Evolutionary conservation across 108 stramenopile genomes (phyloP), one percentile per base, ranked within the genome.

Genomic region (Pseudonitzschia multistriata): DNA sequence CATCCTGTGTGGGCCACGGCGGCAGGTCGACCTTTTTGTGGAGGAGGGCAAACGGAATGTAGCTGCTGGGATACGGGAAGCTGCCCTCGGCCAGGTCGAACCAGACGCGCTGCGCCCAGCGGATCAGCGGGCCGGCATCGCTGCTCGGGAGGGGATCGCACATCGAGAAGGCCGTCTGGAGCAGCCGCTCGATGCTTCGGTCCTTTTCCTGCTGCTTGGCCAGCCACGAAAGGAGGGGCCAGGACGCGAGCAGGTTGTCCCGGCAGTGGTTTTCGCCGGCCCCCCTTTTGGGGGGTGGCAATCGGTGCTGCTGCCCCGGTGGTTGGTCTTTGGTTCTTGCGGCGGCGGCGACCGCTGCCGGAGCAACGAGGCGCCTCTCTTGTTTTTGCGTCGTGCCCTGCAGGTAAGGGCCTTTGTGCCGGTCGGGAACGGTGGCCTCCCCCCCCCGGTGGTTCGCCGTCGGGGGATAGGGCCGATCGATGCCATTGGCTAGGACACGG

Each of bases 11-110:
- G 5, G 91, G 88, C 86, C 86, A 92, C 1, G 91, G 71, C 2
- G 91, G 91, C 5, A 92, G 74, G 0, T 70, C 76, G n/a, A 72
- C 74, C 19, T 79, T 67, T 22, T 85, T 77, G 66, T 76, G 71
- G 6, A 78, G 31, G 11, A 88, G 57, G 5, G 87, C 81, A 77
- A 86, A 88, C 30, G 87, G 83, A 75, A 92, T 83, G 75, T 90
- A 90, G 33, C 71, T 68, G 21, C 76, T 79, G 8, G 83, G 78
- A 79, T 90, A 90, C 0, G 89, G 89, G 71, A 79, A 90, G 33
- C 77, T 76, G 2, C 85, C 89, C 62, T 85, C 84, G 1, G 85
- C 84, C 78, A 90, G 70, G 69, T 86, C 85, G 62, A 89, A 92
- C 76, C 86, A 86, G 19, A 80, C 70, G n/a, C 68, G 61, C 71